These are phyloP conservation scores for Gleditsia sinensis DNA, from an alignment of 306 rosid genomes.

Conservation along the genomic window DNA sequence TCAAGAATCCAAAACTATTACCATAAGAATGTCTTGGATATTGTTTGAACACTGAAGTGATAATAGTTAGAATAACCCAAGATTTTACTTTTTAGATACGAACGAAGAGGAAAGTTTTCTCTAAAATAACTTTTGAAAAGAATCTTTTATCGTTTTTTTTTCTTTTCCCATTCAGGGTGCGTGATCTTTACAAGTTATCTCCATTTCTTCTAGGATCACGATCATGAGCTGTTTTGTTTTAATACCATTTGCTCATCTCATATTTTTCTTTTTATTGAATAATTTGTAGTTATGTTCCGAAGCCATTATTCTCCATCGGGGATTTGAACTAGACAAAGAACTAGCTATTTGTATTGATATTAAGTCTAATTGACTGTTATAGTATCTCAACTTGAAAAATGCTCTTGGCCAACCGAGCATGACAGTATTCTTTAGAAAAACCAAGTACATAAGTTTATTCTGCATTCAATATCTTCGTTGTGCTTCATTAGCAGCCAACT, in stretches of 20 bases:
- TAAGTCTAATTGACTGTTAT: background rate
- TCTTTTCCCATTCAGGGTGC: background rate
- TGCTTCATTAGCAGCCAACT: no score
- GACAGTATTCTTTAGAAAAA: no score
- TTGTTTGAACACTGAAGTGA: slow-evolving; percentile 11
- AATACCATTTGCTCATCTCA: background rate
- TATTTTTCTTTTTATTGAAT: background rate
- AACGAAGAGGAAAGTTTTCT: background rate
- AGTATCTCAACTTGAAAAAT: background rate
- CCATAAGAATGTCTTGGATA: slow-evolving; percentile 8
- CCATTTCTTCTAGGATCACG: background rate
- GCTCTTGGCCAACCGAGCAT: no score
- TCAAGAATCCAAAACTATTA: background rate
- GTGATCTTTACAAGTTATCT: background rate
- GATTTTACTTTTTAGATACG: background rate
- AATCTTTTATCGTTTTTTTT: background rate
- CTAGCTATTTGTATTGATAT: background rate
- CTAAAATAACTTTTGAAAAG: background rate
- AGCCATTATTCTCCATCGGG: background rate
- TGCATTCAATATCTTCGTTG: no score
- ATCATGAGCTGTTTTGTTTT: slow-evolving; percentile 6
- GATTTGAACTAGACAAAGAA: background rate
- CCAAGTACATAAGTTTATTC: no score
- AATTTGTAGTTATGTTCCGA: background rate
- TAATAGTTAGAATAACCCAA: background rate